Conservation (phyloP, 108 stramenopile species). For the Cyclostephanos tholiformis region DNA sequence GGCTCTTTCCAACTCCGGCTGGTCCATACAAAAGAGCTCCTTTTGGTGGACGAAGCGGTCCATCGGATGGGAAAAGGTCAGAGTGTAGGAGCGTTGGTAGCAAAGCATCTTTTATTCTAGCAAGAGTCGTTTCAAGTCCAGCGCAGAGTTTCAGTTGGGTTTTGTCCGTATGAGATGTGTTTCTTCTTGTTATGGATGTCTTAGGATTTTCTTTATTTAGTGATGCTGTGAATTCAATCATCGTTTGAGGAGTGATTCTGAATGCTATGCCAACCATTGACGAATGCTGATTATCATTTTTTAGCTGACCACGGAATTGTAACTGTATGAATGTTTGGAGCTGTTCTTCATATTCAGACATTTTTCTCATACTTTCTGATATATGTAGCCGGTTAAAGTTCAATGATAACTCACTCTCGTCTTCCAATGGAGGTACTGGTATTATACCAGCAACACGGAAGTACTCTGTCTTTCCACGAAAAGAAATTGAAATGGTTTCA, state of each 20-base stretch:
- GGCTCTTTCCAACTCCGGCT: slow-evolving; percentile 76
- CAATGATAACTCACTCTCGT: slow-evolving; percentile 3
- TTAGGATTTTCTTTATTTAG: background rate
- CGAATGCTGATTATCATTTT: background rate
- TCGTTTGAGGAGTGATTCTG: slow-evolving; percentile 35
- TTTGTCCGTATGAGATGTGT: background rate
- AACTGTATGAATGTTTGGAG: background rate
- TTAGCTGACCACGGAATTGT: background rate
- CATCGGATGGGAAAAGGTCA: slow-evolving; percentile 55
- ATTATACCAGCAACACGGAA: slow-evolving; percentile 32
- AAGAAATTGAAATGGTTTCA: slow-evolving; percentile 40
- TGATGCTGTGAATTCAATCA: slow-evolving; percentile 25
- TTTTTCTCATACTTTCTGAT: background rate
- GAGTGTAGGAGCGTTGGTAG: slow-evolving; percentile 61
- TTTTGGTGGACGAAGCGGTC: slow-evolving; percentile 62
- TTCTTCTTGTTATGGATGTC: background rate
- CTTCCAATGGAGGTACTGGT: slow-evolving; percentile 1
- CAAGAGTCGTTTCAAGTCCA: slow-evolving; percentile 64
- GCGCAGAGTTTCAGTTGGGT: slow-evolving; percentile 45
- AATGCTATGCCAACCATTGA: slow-evolving; percentile 12
- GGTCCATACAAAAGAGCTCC: slow-evolving; percentile 80
- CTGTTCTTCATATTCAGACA: slow-evolving; percentile 4
- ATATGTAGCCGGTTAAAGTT: slow-evolving; percentile 14
- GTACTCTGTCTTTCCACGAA: slow-evolving; percentile 32
- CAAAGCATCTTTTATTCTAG: slow-evolving; percentile 53